Percentiles rank a stretch among this genome's conserved stretches.
These are phyloP conservation scores for Myxozyma neglecta DNA, from an alignment of 805 yeast species.

Conservation along the genomic window DNA sequence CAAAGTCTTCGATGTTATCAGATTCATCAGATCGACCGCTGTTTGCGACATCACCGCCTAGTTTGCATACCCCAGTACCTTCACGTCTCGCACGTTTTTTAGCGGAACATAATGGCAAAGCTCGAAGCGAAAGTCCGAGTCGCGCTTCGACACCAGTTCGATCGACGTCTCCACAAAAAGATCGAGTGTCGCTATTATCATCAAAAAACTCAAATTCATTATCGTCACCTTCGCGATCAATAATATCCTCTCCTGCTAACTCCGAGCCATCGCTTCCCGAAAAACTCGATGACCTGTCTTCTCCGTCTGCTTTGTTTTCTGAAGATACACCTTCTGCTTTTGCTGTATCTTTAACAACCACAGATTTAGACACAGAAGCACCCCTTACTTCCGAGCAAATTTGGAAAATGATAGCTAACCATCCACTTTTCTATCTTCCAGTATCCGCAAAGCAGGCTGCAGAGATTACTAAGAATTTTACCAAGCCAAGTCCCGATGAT, in stretches of 20 bases:
- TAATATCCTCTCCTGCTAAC: neutral
- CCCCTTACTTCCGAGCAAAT: slow-evolving; percentile 15
- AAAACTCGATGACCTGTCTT: neutral
- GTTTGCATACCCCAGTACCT: neutral
- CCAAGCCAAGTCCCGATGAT: slow-evolving; percentile 83
- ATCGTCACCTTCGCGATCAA: neutral
- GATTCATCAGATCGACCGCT: neutral
- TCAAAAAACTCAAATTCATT: neutral
- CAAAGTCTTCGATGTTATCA: neutral
- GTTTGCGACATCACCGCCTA: neutral
- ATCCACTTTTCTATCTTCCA: slow-evolving; percentile 37
- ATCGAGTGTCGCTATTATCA: neutral
- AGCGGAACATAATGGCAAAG: neutral
- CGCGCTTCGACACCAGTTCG: neutral
- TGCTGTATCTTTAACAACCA: slow-evolving; percentile 13
- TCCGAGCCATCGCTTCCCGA: neutral
- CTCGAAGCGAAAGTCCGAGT: neutral
- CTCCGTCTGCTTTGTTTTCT: slow-evolving; percentile 21
- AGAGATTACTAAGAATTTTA: slow-evolving; percentile 54
- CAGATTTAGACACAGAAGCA: neutral
- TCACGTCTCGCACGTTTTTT: slow-evolving; percentile 2
- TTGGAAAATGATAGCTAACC: slow-evolving; percentile 44
- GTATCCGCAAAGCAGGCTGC: slow-evolving; percentile 39
- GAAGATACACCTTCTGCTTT: slow-evolving; percentile 23
- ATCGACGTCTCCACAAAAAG: neutral